A percentile compares a stretch with the other conserved stretches of the same genome.
phyloP scores from a whole-genome alignment of 208 protist species.

The Vickermania ingenoplastis region DNA sequence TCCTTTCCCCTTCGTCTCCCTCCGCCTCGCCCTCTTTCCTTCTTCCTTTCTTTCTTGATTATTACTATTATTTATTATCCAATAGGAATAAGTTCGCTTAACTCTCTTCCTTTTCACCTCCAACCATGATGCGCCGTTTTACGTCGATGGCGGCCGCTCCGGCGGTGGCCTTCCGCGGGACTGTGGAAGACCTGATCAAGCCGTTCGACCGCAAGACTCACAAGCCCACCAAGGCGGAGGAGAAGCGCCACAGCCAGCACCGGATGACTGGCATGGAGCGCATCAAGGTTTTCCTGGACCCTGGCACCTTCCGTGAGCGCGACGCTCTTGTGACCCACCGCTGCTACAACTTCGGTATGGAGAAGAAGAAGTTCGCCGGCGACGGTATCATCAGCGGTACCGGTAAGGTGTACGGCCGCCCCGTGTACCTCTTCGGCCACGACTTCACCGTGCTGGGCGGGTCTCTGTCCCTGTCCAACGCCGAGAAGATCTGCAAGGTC shows the following conservation, averaged over 20 bases:
- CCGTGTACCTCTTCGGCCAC: constrained; percentile 93
- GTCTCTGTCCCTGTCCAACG: constrained; percentile 87
- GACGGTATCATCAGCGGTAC: constrained; percentile 92
- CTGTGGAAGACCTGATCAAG: constrained; percentile 8
- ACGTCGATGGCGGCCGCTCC: constrained; percentile 11
- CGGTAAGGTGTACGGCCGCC: constrained; percentile 90
- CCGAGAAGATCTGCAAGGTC: constrained; percentile 94
- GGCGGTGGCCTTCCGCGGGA: constrained; percentile 7
- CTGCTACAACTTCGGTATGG: constrained; percentile 91
- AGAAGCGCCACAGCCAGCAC: constrained; percentile 77
- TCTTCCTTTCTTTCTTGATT: too few species aligned
- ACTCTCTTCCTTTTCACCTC: background rate
- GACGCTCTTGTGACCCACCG: constrained; percentile 89
- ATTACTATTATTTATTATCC: too few species aligned
- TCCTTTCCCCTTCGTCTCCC: too few species aligned
- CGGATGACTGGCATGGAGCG: constrained; percentile 94
- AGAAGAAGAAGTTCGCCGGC: constrained; percentile 74
- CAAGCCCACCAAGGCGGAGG: constrained; percentile 28
- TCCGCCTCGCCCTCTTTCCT: too few species aligned
- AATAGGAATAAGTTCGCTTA: background rate
- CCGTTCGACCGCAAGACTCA: constrained; percentile 23
- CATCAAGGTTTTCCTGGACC: constrained; percentile 89
- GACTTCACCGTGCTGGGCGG: constrained; percentile 95
- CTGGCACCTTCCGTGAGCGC: constrained; percentile 87
- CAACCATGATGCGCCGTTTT: constrained; percentile 27